These are phyloP conservation scores for Pseudozyma sp. DNA, from an alignment of 1,284 basidiomycete species.

Conservation along the genomic window DNA sequence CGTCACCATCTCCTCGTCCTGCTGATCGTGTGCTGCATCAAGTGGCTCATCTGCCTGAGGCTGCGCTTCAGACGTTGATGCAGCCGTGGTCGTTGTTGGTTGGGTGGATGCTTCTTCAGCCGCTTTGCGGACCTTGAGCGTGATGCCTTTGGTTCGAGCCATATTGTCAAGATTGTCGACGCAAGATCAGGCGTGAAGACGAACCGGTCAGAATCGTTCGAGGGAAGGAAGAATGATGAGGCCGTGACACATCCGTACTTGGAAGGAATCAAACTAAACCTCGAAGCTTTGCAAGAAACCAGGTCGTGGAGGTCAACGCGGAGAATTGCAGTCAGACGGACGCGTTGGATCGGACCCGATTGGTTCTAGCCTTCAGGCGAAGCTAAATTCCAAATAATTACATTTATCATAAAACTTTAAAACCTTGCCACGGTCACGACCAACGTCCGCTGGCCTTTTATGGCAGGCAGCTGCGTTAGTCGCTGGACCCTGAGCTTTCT, in stretches of 20 bases:
- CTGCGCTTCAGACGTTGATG: slow-evolving; percentile 2
- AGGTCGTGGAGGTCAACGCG: not conserved
- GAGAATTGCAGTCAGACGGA: not conserved
- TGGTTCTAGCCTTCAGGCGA: too few species aligned
- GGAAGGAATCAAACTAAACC: too few species aligned
- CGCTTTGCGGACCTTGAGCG: slow-evolving; percentile 38
- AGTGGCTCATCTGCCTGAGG: not conserved
- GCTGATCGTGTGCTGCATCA: not conserved
- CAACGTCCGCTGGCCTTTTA: too few species aligned
- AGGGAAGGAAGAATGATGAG: too few species aligned
- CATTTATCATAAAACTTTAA: too few species aligned
- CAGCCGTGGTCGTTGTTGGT: not conserved
- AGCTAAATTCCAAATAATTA: too few species aligned
- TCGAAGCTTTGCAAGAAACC: not conserved
- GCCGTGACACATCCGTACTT: too few species aligned
- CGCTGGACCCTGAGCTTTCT: too few species aligned
- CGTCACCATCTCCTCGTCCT: slow-evolving; percentile 30
- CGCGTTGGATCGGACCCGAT: slow-evolving; percentile 3
- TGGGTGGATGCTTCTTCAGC: slow-evolving; percentile 14
- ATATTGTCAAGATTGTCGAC: slow-evolving; percentile 5
- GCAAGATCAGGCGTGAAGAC: too few species aligned
- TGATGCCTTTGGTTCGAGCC: slow-evolving; percentile 49
- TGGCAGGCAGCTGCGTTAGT: too few species aligned
- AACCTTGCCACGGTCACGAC: too few species aligned
- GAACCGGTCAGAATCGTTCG: too few species aligned